Base-by-base conservation (phyloP, 2,329 filamentous ascomycete species). In the Dactylellina sp. region DNA sequence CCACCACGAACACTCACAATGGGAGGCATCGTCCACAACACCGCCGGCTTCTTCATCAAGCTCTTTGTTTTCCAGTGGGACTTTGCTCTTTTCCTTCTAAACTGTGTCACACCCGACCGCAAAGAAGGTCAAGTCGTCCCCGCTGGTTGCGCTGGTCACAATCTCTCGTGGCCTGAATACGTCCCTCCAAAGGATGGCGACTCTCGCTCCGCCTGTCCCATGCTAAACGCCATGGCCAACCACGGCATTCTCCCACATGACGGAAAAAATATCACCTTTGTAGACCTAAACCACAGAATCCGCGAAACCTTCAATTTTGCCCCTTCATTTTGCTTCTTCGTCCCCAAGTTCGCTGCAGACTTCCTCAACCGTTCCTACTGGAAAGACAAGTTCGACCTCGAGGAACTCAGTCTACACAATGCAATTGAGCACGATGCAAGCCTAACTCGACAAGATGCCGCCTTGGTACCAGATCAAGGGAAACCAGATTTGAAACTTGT, bases 161-260 rank as follows among this genome's bases (percentile, higher is more conserved):
- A 78, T 52, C 76, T 79, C n/a, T 78, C 75, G 42, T 82, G 81
- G 80, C 81, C 80, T 14, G 77, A 79, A 44, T 83, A 81, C 57
- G 75, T 80, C 12, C 77, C 81, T 50, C 81, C 81, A 1, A 77
- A 77, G 62, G 79, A 81, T 18, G 78, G 78, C 52, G 81, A 82
- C 68, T 81, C 80, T 78, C 52, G 71, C 12, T 75, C 71, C 18
- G 71, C 84, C 22, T 86, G 84, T 66, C 84, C 85, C 0, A 84
- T 85, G 81, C 79, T 86, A 64, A 86, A 86, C 77, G 82, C 84
- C 0, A 79, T 86, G n/a, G 82, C 84, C 2, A 86, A 86, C 76
- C 83, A 86, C 71, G 82, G 82, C 12, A 84, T 83, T 63, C 80
- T 86, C 0, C 84, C 83, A 1, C 84, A 81, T 53, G 78, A 84